Evolutionary conservation across 805 yeast species (phyloP).

Genomic region (Pichia cephalocereana): DNA sequence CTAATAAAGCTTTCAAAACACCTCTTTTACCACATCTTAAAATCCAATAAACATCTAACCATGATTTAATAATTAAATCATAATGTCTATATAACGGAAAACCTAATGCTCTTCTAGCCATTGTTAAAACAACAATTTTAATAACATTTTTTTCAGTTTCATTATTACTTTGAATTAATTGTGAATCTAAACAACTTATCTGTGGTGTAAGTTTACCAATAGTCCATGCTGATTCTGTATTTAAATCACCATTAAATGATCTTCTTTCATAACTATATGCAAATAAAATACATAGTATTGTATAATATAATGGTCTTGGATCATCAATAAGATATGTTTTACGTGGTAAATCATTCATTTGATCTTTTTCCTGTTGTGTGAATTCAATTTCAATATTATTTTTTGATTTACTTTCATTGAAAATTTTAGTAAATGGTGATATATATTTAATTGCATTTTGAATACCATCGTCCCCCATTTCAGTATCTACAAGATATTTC

Average conservation of each 20-base stretch:
- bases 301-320: slow-evolving; percentile 47
- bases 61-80: slow-evolving; percentile 46
- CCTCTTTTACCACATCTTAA: slow-evolving; percentile 62
- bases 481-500: slow-evolving; percentile 39
- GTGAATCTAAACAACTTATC: slow-evolving; percentile 59
- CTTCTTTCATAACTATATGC: slow-evolving; percentile 68
- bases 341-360: slow-evolving; percentile 61
- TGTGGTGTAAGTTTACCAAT: slow-evolving; percentile 83
- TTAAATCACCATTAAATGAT: slow-evolving; percentile 60
- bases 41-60: slow-evolving; percentile 65
- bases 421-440: slow-evolving; percentile 36
- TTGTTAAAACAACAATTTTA: slow-evolving; percentile 46
- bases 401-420: slow-evolving; percentile 23
- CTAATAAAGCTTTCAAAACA: slow-evolving; percentile 51
- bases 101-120: slow-evolving; percentile 63
- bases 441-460: slow-evolving; percentile 40
- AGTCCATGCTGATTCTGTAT: slow-evolving; percentile 89
- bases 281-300: slow-evolving; percentile 60
- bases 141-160: slow-evolving; percentile 31
- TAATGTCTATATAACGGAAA: slow-evolving; percentile 76
- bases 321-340: slow-evolving; percentile 49
- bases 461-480: slow-evolving; percentile 31
- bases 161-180: slow-evolving; percentile 31
- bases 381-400: slow-evolving; percentile 40
- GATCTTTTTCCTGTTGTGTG: slow-evolving; percentile 51